Percentiles rank a stretch among this genome's conserved stretches.
These are phyloP conservation scores for Trichoderma cornu-damae DNA, from an alignment of 2,329 filamentous ascomycete genomes.

Conservation along the genomic window DNA sequence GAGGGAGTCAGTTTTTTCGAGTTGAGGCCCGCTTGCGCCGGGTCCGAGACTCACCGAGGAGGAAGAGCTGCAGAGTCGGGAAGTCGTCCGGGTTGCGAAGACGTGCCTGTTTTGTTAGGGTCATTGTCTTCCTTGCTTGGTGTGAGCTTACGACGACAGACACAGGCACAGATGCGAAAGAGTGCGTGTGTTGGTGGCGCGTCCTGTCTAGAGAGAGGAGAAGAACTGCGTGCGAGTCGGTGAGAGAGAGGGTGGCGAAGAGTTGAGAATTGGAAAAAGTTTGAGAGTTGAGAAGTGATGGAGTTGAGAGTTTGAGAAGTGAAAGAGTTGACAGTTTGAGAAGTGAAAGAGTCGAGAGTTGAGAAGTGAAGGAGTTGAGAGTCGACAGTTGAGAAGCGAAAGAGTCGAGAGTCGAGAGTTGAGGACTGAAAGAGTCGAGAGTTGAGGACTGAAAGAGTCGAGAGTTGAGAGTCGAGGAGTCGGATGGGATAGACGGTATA, in stretches of 20 bases:
- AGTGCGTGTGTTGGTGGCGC: conserved; percentile 21
- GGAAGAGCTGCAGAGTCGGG: conserved; percentile 73
- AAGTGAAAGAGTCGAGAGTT: background rate
- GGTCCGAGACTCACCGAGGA: conserved; percentile 71
- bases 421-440: too few species aligned
- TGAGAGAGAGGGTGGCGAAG: background rate
- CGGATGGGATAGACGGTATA: background rate
- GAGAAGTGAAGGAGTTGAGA: too few species aligned
- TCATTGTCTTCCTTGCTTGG: conserved; percentile 44
- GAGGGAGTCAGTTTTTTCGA: conserved; percentile 11
- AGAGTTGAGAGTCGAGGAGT: background rate
- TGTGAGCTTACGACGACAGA: conserved; percentile 42
- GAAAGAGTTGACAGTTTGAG: background rate
- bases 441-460: too few species aligned
- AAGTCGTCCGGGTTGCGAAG: conserved; percentile 66
- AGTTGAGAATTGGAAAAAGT: too few species aligned
- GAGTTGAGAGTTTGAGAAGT: background rate
- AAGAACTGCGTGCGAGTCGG: background rate
- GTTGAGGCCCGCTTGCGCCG: too few species aligned
- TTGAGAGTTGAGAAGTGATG: background rate
- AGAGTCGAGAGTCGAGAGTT: too few species aligned
- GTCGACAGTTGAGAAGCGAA: too few species aligned
- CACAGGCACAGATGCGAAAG: conserved; percentile 32
- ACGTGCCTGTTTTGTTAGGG: conserved; percentile 46
- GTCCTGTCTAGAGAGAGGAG: conserved; percentile 10